phyloP scores from a whole-genome alignment of 2,329 filamentous ascomycete genomes.

The Onygenales sp. region DNA sequence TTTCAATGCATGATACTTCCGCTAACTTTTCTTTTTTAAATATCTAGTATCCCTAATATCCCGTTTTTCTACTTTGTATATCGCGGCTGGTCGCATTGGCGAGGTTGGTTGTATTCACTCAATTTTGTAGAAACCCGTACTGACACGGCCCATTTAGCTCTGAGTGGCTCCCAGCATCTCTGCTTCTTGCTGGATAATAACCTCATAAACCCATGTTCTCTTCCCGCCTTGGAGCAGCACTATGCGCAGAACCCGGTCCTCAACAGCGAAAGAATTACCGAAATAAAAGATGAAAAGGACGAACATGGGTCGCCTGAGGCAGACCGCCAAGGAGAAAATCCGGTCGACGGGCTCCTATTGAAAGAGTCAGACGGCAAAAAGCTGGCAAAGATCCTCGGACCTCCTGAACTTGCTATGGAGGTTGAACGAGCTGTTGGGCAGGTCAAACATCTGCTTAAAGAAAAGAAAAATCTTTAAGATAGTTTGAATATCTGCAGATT shows the following conservation, averaged over 20 bases:
- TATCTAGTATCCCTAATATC: conserved; percentile 69
- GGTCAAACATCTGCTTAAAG: conserved; percentile 40
- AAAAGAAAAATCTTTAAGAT: conserved; percentile 7
- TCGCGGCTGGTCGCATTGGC: conserved; percentile 82
- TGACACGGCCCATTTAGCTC: conserved; percentile 39
- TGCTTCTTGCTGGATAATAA: conserved; percentile 69
- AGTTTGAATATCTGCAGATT: not conserved
- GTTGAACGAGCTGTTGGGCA: conserved; percentile 69
- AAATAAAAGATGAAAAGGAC: not conserved
- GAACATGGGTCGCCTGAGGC: conserved; percentile 12
- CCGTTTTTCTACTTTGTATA: conserved; percentile 96
- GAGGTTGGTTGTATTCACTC: conserved; percentile 32
- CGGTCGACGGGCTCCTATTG: conserved; percentile 36
- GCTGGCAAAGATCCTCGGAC: conserved; percentile 52
- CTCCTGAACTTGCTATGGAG: conserved; percentile 63
- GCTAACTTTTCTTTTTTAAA: not conserved
- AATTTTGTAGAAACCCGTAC: conserved; percentile 12
- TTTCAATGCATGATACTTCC: not conserved
- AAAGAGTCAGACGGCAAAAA: conserved; percentile 42
- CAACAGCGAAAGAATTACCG: not conserved
- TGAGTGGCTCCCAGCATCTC: conserved; percentile 75
- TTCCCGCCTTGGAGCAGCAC: conserved; percentile 60
- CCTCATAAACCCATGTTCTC: conserved; percentile 57
- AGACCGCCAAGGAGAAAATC: conserved; percentile 16
- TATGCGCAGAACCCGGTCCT: conserved; percentile 46